Evolutionary conservation across 768 basidiomycete genomes (phyloP).

Genomic region (Rhodotorula toruloides): DNA sequence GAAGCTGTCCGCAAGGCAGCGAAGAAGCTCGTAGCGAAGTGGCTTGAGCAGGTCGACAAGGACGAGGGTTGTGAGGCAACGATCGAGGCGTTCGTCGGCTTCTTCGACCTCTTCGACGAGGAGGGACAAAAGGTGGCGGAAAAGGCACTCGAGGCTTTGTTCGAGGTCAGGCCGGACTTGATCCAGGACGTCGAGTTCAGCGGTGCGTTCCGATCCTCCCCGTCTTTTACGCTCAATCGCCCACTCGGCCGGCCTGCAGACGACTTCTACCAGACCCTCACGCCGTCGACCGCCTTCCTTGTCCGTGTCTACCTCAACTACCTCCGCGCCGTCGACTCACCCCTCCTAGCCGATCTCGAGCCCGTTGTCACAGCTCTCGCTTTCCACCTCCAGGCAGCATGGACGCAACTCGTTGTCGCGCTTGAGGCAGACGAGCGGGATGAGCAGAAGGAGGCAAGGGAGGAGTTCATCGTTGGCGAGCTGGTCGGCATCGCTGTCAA

Average conservation of each 20-base stretch:
- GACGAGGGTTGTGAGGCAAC: slow-evolving; percentile 45
- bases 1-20: slow-evolving; percentile 65
- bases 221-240: too few species aligned
- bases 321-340: slow-evolving; percentile 56
- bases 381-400: slow-evolving; percentile 64
- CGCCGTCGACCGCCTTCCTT: slow-evolving; percentile 72
- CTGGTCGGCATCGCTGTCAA: slow-evolving; percentile 71
- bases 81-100: slow-evolving; percentile 49
- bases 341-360: slow-evolving; percentile 62
- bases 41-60: slow-evolving; percentile 53
- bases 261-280: slow-evolving; percentile 63
- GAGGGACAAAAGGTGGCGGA: slow-evolving; percentile 55
- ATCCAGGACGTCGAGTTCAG: slow-evolving; percentile 65
- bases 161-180: slow-evolving; percentile 61
- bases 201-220: slow-evolving; percentile 51
- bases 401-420: slow-evolving; percentile 59
- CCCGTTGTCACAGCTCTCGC: slow-evolving; percentile 82
- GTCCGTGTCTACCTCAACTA: slow-evolving; percentile 76
- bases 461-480: slow-evolving; percentile 70
- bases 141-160: slow-evolving; percentile 68
- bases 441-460: slow-evolving; percentile 51
- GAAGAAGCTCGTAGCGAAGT: slow-evolving; percentile 62
- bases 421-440: slow-evolving; percentile 46
- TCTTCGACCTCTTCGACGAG: slow-evolving; percentile 46
- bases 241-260: slow-evolving; percentile 51